Base-by-base conservation (phyloP, 768 basidiomycete species). In the Agaricus bisporus region DNA sequence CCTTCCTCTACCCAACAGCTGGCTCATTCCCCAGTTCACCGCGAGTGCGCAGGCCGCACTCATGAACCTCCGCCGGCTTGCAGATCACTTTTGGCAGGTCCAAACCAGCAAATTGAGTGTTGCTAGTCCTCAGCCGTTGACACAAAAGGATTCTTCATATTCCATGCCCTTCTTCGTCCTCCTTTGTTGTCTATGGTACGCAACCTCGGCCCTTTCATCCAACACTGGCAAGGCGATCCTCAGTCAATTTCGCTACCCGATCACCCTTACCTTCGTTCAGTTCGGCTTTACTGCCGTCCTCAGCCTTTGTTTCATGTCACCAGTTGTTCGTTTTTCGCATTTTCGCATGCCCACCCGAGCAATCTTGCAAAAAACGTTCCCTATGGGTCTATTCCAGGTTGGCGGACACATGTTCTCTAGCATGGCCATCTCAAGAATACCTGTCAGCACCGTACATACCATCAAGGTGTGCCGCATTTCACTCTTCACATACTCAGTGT, bases 381-480 rank as follows among this genome's bases (percentile, higher is more conserved):
- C 95, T 1, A 98, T 98, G 95, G 95, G 94, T 20, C 78, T 89
- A 56, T 99, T 99, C 67, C 97, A 99, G 70, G 95, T 99, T 32
- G 92, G 86, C 6, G 97, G 97, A 1, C 97, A 99, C 66, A 92
- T 99, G 63, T 98, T 97, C 67, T 94, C 94, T 15, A 95, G 93
- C 61, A 86, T 99, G 73, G 97, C 97, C 10, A 99, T 98, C 49
- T 92, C 94, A 46, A 78, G 93, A 48, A 95, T 98, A 56, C 92
- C 90, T 2, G 97, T 99, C 55, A 93, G 90, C 73, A 99, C 97
- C 0, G 94, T 98, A 12, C 97, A 99, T 68, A 98, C 95, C 44
- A 98, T 98, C 71, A 99, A 99, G 85, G 95, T 95, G 62, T 60
- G 78, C 66, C 20, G 35, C 8, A 46, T 44, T 46, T 37, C 10